These are phyloP conservation scores for Cryomyces minteri DNA, from an alignment of 495 filamentous ascomycete species.

Conservation along the genomic window DNA sequence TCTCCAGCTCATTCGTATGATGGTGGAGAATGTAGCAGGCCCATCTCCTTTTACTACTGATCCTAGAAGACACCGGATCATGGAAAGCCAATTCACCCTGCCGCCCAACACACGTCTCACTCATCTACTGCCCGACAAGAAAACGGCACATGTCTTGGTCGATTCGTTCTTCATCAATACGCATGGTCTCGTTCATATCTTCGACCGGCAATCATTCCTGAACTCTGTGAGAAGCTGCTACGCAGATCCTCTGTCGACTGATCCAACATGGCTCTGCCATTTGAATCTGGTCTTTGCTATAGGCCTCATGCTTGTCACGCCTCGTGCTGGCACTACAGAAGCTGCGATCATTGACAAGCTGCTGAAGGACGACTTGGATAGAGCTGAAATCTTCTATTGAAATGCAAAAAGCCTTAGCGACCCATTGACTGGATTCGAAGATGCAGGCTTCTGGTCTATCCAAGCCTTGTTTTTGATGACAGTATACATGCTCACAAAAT, in stretches of 20 bases:
- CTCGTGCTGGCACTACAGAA: conserved; percentile 27
- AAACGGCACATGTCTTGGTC: conserved; percentile 33
- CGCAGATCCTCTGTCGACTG: conserved; percentile 28
- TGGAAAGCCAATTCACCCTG: conserved; percentile 37
- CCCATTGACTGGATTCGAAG: conserved; percentile 36
- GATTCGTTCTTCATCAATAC: conserved; percentile 44
- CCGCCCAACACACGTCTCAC: conserved; percentile 26
- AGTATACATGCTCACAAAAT: conserved; percentile 36
- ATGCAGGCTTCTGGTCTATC: conserved; percentile 43
- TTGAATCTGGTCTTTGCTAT: conserved; percentile 40
- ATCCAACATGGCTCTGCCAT: conserved; percentile 31
- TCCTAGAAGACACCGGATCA: conserved; percentile 47
- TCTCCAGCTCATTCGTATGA: conserved; percentile 51
- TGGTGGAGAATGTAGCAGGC: conserved; percentile 48
- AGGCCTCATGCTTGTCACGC: conserved; percentile 37
- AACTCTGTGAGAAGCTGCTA: conserved; percentile 31
- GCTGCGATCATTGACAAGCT: conserved; percentile 31
- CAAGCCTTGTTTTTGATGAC: conserved; percentile 42
- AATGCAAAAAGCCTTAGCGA: conserved; percentile 36
- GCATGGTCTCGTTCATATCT: conserved; percentile 35
- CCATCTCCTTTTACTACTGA: conserved; percentile 50
- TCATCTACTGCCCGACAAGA: conserved; percentile 32
- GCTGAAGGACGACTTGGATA: conserved; percentile 24
- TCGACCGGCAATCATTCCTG: conserved; percentile 31
- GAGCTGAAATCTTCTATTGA: conserved; percentile 39